Percentiles rank a stretch among this genome's conserved stretches.
Conservation (phyloP, 2,329 filamentous ascomycete species). For the Verticillium nubilum region DNA sequence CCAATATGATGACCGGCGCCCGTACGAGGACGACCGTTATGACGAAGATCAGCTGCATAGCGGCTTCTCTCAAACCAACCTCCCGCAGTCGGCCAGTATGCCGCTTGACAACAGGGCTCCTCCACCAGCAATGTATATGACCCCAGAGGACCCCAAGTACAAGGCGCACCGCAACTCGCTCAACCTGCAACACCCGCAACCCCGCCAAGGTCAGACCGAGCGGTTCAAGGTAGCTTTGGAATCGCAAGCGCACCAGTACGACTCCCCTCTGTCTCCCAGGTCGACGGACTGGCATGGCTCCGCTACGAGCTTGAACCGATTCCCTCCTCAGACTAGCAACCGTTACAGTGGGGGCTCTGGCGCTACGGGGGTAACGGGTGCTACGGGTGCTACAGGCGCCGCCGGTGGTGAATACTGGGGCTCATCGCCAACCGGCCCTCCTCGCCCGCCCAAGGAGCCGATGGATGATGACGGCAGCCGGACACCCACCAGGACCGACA, state of each 20-base stretch:
- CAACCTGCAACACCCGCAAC: constrained; percentile 75
- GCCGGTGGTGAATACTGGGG: constrained; percentile 36
- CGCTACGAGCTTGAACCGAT: constrained; percentile 50
- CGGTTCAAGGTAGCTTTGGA: constrained; percentile 71
- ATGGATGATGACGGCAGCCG: constrained; percentile 35
- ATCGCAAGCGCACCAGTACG: constrained; percentile 64
- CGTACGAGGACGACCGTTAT: constrained; percentile 47
- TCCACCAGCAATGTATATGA: constrained; percentile 49
- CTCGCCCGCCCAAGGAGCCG: constrained; percentile 59
- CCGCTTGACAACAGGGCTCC: constrained; percentile 14
- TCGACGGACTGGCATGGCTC: constrained; percentile 61
- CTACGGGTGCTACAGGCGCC: background rate
- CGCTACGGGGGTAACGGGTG: constrained; percentile 7
- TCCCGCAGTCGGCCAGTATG: constrained; percentile 22
- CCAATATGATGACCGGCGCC: constrained; percentile 55
- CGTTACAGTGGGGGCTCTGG: constrained; percentile 38
- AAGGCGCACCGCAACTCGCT: constrained; percentile 76
- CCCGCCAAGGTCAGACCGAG: constrained; percentile 66
- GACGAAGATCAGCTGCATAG: constrained; percentile 56
- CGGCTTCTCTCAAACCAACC: constrained; percentile 49
- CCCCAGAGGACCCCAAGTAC: constrained; percentile 69
- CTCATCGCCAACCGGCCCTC: constrained; percentile 42
- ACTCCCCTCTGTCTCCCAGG: constrained; percentile 52
- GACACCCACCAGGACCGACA: constrained; percentile 40
- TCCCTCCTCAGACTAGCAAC: constrained; percentile 38